Evolutionary conservation across 805 yeast genomes (phyloP), one percentile per base, ranked within the genome.

Genomic region (Yarrowia sp.): DNA sequence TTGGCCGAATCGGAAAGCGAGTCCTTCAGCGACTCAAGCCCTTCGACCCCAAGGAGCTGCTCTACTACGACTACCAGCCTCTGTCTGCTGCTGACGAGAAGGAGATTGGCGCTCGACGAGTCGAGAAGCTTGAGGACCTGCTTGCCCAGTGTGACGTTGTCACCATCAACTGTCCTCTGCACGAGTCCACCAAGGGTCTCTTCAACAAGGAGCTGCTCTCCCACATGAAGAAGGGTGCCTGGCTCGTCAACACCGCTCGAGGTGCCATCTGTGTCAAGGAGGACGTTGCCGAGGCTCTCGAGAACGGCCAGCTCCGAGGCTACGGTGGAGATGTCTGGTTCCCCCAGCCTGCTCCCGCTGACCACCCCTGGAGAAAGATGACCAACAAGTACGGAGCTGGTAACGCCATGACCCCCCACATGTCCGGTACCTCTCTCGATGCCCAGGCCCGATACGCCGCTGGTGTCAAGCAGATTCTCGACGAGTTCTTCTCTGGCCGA

Each of bases 351-450:
- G 65, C 94, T 36, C 92, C 92, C 72, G 80, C 81, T 68, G 83
- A 83, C 77, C 92, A 89, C 75, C 92, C 92, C 72, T 90, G 95
- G 95, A 83, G 92, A 82, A 68, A 81, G 11, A 84, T 89, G 87
- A 76, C 80, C 61, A 88, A 89, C 84, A 80, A 84, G 74, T 84
- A 82, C 72, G 89, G 89, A 70, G 90, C 86, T 45, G 94, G 94
- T 72, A 90, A 90, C 74, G 94, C 93, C 67, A 89, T 90, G 94
- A 88, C 92, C 65, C 92, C 93, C 22, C 95, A 89, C 76, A 85
- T 87, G 73, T 86, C 91, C 67, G 95, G 96, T 71, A 87, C 94
- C 35, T 87, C 91, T 52, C 80, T 90, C 73, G 94, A 90, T 77
- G 94, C 96, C 45, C 95, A 90, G 80, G 81, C 82, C 49, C 83